Base-by-base conservation (phyloP, 306 rosid genomes). In the Vicia villosa region DNA sequence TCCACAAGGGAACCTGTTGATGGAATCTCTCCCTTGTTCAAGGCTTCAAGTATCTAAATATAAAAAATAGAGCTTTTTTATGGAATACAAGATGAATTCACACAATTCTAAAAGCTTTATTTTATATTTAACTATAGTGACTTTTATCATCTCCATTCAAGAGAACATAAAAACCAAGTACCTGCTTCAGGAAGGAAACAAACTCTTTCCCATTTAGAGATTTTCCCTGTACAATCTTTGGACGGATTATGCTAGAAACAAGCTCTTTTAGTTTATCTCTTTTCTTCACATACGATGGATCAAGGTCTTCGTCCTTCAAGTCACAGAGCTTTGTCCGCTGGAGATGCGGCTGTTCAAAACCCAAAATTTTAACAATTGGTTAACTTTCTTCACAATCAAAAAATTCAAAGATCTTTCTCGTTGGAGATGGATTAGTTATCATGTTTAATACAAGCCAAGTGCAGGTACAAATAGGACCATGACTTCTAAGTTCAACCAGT, bases 11-110 rank as follows among this genome's bases (percentile, higher is more conserved):
- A 91, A 68, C 97, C 95, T 10, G 97, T 91, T 56, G 95, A 88
- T 71, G 97, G 97, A 79, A 91, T 91, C 86, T 91, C 97, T 77
- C 97, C 97, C 78, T 91, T 91, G 81, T 91, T 91, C 86, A 91
- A 89, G 68, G 97, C 97, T 50, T 88, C 96, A 43, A 91, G 92
- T 55, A 91, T 91, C 97, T 91, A 81, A 71, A 56, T 30, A 50
- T 15, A 40, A 63, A 81, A 68, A 49, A 42, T 28, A 67, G 41
- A 10, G 36, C 9, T 21, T 64, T 26, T 74, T 76, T 73, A 34
- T 37, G 30, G 8, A 73, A 11, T 13, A 54, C 15, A 49, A 36
- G 58, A 58, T 15, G 8, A 59, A 72, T 28, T 30, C 37, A 26
- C 41, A 28, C 28, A 36, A 47, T 17, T 49, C 57, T 16, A 36